Evolutionary conservation across 108 stramenopile genomes (phyloP).

Genomic region (Skeletonema potamos): DNA sequence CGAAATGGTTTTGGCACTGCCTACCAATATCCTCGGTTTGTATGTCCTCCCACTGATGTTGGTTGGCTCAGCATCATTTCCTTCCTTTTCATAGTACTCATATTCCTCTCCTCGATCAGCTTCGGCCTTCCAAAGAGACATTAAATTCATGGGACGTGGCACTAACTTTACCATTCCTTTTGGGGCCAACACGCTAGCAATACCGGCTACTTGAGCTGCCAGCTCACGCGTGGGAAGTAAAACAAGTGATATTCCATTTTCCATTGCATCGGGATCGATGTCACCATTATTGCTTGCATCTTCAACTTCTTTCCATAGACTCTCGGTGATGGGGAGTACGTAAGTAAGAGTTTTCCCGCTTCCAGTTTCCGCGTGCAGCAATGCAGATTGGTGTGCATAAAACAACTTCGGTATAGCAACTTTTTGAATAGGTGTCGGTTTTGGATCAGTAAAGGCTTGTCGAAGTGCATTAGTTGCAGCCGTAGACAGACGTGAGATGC

Average conservation of each 20-base stretch:
- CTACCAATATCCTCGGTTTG: conserved; percentile 70
- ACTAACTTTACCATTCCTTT: conserved; percentile 83
- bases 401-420: conserved; percentile 54
- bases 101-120: conserved; percentile 41
- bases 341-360: conserved; percentile 86
- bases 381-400: conserved; percentile 56
- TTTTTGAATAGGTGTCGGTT: conserved; percentile 79
- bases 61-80: conserved; percentile 17
- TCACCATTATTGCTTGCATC: conserved; percentile 9
- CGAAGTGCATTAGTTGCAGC: conserved; percentile 62
- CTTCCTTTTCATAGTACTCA: conserved; percentile 42
- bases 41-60: conserved; percentile 9
- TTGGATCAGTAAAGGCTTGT: conserved; percentile 48
- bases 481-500: conserved; percentile 57
- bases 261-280: conserved; percentile 29
- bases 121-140: conserved; percentile 41
- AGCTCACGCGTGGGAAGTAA: conserved; percentile 93
- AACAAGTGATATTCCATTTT: conserved; percentile 61
- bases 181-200: conserved; percentile 81
- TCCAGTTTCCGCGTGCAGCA: conserved; percentile 84
- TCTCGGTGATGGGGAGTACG: conserved; percentile 82
- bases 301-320: conserved; percentile 61
- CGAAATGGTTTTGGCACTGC: conserved; percentile 80
- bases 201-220: conserved; percentile 90
- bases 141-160: conserved; percentile 72